Evolutionary conservation across 192 early-diverging fungal species (phyloP).

Genomic region (Linnemannia hyalina): DNA sequence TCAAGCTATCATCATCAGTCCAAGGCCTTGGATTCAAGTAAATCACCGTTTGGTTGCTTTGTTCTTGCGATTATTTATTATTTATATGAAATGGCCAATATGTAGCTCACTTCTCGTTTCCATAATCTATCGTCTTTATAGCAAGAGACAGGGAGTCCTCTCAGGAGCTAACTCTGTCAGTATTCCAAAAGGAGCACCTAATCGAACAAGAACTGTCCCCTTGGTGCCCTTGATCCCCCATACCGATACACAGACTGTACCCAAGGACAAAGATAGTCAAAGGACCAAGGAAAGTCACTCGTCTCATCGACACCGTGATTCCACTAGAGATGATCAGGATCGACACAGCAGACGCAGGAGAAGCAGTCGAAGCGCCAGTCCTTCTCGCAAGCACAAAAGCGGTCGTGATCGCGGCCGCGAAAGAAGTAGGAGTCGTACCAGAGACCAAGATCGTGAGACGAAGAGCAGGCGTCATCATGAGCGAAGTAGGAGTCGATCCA

Average conservation of each 20-base stretch:
- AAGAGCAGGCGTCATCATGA: background rate
- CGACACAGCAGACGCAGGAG: background rate
- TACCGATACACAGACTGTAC: background rate
- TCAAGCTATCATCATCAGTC: slow-evolving; percentile 29
- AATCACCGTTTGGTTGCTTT: background rate
- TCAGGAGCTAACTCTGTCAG: background rate
- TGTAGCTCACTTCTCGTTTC: background rate
- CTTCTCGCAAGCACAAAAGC: background rate
- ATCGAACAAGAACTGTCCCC: background rate
- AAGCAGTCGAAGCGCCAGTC: slow-evolving; percentile 10
- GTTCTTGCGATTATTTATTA: background rate
- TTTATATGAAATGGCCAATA: too few relatives aligned
- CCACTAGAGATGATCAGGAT: slow-evolving; percentile 15
- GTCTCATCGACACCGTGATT: slow-evolving; percentile 12
- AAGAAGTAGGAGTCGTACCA: background rate
- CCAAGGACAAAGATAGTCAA: background rate
- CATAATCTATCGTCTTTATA: background rate
- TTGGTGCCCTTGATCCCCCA: background rate
- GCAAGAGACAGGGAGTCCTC: background rate
- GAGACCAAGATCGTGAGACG: background rate
- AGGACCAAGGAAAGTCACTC: background rate
- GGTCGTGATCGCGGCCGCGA: background rate
- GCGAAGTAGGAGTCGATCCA: background rate
- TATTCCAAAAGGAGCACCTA: background rate
- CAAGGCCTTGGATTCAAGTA: slow-evolving; percentile 51